Conservation (phyloP, 257 asterid genomes). For the Przewalskia tangutica region DNA sequence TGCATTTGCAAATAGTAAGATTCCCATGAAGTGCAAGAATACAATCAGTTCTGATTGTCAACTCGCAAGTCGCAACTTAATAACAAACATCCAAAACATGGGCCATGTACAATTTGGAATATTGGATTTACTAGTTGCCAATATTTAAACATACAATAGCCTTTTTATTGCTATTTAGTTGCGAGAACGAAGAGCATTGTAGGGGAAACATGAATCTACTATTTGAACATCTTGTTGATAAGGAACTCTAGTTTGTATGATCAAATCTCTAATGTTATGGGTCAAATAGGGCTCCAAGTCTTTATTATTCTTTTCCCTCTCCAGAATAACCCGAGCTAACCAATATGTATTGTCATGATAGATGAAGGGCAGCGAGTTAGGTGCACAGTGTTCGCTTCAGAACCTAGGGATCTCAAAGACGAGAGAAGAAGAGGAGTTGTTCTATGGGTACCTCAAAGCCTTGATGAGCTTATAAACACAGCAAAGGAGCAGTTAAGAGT, state of each 20-base stretch:
- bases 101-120: not conserved
- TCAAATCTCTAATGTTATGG: not conserved
- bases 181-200: not conserved
- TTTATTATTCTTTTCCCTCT: not conserved
- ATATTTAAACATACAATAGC: not conserved
- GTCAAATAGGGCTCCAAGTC: not conserved
- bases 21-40: not conserved
- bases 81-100: not conserved
- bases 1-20: not conserved
- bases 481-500: slow-evolving; percentile 19
- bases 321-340: not conserved
- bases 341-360: not conserved
- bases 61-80: not conserved
- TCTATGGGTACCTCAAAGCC: slow-evolving; percentile 29
- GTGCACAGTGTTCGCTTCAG: slow-evolving; percentile 23
- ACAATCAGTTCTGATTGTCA: not conserved
- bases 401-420: slow-evolving; percentile 19
- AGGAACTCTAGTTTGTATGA: not conserved
- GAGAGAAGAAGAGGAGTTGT: slow-evolving; percentile 23
- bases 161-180: not conserved
- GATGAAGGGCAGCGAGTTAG: slow-evolving; percentile 8
- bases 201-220: not conserved
- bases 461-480: slow-evolving; percentile 28
- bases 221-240: not conserved
- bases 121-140: not conserved